Base-by-base conservation (phyloP, 2,329 filamentous ascomycete species). In the Chaetomiaceae sp. region DNA sequence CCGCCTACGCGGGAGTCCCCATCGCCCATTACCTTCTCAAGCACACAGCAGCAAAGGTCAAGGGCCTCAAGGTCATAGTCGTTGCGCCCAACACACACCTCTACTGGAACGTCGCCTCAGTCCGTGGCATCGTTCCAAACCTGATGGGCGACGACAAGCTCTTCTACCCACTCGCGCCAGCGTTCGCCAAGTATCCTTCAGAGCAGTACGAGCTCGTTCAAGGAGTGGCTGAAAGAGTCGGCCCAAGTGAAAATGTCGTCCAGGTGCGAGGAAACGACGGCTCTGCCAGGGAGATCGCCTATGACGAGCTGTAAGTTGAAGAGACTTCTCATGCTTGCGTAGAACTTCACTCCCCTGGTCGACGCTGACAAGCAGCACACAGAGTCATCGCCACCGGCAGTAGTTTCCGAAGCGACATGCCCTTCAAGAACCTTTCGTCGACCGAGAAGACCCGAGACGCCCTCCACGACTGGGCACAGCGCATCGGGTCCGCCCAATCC, bases 321-420 rank as follows among this genome's bases (percentile, higher is more conserved):
- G 12, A 32, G 4, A 6, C 29, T 29, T 29, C 26, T 11, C 26
- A 6, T 6, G 26, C 7, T 6, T 20, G n/a, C 26, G 4, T 17
- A 14, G 10, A 18, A 7, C 8, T 8, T 19, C 3, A 15, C 24
- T 22, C 12, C 33, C 11, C 10, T 19, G 4, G 18, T 12, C 34
- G 17, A 11, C 24, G 12, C 35, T 37, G 12, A 37, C 19, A 12
- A 24, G 12, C 35, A 10, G 7, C 19, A 12, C 9, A 17, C 42
- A 55, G 52, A 12, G 45, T 82, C 49, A 62, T 82, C 35, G 75
- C 76, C 9, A 81, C 78, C 2, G 78, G 78, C 7, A 62, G 72
- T 3, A 63, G 64, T 22, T 65, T 68, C 26, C 62, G 56, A 18
- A 68, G 65, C 4, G 61, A 58, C 49, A 65, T 73, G 61, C 75